Evolutionary conservation across 129 eudicot species (phyloP).

Genomic region (Mikania micrantha): DNA sequence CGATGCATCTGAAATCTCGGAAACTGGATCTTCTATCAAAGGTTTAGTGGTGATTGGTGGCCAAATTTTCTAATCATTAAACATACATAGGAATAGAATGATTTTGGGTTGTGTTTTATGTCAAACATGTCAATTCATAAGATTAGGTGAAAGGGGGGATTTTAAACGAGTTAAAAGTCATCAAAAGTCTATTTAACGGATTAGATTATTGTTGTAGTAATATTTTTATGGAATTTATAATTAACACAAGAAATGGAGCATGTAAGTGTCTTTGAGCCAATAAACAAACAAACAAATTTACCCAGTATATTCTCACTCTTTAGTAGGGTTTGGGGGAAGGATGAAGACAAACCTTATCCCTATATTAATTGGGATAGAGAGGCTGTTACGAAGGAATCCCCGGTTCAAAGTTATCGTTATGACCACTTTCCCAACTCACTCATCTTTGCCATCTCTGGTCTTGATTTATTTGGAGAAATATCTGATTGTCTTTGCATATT

Average conservation of each 20-base stretch:
- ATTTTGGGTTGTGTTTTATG: neutral
- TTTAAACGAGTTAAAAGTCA: neutral
- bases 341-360: too few species aligned
- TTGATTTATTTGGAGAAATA: neutral
- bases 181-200: neutral
- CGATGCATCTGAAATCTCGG: conserved; percentile 67
- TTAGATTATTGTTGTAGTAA: neutral
- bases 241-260: too few species aligned
- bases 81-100: neutral
- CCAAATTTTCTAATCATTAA: conserved; percentile 2
- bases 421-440: too few species aligned
- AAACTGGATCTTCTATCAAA: conserved; percentile 71
- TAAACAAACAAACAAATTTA: too few species aligned
- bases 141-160: neutral
- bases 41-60: conserved; percentile 31
- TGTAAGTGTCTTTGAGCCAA: too few species aligned
- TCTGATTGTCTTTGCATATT: neutral
- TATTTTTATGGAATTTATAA: neutral
- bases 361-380: too few species aligned
- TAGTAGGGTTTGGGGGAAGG: too few species aligned
- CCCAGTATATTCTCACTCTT: too few species aligned
- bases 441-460: neutral
- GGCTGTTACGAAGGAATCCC: too few species aligned
- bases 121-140: neutral
- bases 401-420: too few species aligned